Conservation (phyloP, 2,329 filamentous ascomycete species). For the Dothistroma pini region DNA sequence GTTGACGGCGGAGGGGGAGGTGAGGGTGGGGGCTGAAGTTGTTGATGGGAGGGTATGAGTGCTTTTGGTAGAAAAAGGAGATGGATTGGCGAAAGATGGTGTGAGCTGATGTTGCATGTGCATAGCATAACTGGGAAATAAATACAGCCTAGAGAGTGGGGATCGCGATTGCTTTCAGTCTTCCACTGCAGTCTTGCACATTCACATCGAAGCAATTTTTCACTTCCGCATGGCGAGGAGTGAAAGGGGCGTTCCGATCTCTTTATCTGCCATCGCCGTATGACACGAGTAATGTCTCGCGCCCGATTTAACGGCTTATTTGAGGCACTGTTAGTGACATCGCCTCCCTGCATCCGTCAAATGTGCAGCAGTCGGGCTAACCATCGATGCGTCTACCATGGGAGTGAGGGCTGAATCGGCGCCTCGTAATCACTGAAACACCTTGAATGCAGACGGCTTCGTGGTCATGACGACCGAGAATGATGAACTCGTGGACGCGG, state of each 20-base stretch:
- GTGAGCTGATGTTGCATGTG: too few relatives aligned
- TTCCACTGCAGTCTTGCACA: too few relatives aligned
- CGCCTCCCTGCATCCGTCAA: background rate
- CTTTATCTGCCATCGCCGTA: background rate
- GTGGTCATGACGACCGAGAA: background rate
- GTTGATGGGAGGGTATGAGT: background rate
- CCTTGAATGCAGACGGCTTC: background rate
- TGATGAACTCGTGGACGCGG: background rate
- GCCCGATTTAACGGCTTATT: background rate
- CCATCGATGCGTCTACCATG: background rate
- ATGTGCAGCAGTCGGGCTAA: background rate
- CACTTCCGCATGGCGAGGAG: too few relatives aligned
- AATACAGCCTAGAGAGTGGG: too few relatives aligned
- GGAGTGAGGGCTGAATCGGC: background rate
- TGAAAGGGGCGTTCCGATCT: too few relatives aligned
- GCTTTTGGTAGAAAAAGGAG: background rate
- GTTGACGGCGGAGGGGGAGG: background rate
- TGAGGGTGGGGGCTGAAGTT: background rate
- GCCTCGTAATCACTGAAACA: background rate
- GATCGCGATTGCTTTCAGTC: too few relatives aligned
- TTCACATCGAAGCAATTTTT: too few relatives aligned
- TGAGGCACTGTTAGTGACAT: background rate
- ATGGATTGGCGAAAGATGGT: background rate
- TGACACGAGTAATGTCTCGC: background rate
- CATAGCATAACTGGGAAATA: too few relatives aligned